Evolutionary conservation across 352 stramenopile species (phyloP).

Genomic region (Phytophthora boehmeriae): DNA sequence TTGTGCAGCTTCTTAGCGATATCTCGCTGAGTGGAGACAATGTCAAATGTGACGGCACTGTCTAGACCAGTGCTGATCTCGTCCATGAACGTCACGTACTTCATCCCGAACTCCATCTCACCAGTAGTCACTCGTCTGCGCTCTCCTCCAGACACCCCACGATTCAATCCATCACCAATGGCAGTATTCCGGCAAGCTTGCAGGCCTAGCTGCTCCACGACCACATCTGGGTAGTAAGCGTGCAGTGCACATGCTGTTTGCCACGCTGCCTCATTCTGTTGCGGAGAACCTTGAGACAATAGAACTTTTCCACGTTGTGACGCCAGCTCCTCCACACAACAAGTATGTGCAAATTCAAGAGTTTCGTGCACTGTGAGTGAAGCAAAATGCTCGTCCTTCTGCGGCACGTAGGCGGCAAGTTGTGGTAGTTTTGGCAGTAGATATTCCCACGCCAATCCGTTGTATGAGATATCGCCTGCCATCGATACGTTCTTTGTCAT

Average conservation of each 20-base stretch:
- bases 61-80: slow-evolving; percentile 20
- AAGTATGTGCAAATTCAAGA: slow-evolving; percentile 52
- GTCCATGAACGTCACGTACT: slow-evolving; percentile 43
- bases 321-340: slow-evolving; percentile 32
- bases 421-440: slow-evolving; percentile 35
- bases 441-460: slow-evolving; percentile 22
- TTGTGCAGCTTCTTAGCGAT: slow-evolving; percentile 17
- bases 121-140: slow-evolving; percentile 59
- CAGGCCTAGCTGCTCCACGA: slow-evolving; percentile 36
- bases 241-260: slow-evolving; percentile 11
- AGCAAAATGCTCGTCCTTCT: slow-evolving; percentile 77
- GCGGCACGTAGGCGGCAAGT: slow-evolving; percentile 40
- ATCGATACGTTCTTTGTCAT: slow-evolving; percentile 35
- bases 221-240: slow-evolving; percentile 33
- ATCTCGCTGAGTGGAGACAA: slow-evolving; percentile 50
- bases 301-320: slow-evolving; percentile 19
- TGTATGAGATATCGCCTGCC: slow-evolving; percentile 36
- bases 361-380: slow-evolving; percentile 91
- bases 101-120: slow-evolving; percentile 73
- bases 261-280: slow-evolving; percentile 22
- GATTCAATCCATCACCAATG: slow-evolving; percentile 45
- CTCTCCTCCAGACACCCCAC: slow-evolving; percentile 49
- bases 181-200: slow-evolving; percentile 47
- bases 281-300: slow-evolving; percentile 33
- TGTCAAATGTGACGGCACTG: slow-evolving; percentile 26